A percentile compares a stretch with the other conserved stretches of the same genome.
Evolutionary conservation across 1,284 basidiomycete genomes (phyloP).

Genomic region (Serendipita sp.): DNA sequence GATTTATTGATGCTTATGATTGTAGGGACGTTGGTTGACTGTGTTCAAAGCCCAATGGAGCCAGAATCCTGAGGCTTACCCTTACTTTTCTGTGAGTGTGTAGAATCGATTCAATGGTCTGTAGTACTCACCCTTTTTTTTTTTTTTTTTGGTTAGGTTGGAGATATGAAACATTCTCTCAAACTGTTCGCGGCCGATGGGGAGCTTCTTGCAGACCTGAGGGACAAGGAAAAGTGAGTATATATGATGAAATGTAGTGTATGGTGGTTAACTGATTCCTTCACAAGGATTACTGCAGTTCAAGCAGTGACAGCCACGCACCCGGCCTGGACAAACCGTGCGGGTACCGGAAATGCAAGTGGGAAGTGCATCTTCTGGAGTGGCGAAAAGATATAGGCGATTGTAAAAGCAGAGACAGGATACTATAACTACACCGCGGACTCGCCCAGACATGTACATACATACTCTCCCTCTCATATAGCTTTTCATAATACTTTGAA

Average conservation of each 20-base stretch:
- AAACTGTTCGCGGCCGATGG: conserved; percentile 60
- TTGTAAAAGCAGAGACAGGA: too few species aligned
- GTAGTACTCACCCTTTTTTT: neutral
- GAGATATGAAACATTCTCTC: conserved; percentile 59
- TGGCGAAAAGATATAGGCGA: neutral
- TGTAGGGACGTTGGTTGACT: conserved; percentile 64
- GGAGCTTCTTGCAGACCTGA: conserved; percentile 44
- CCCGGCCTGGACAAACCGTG: conserved; percentile 54
- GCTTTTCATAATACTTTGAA: too few species aligned
- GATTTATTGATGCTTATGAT: neutral
- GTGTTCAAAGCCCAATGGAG: conserved; percentile 61
- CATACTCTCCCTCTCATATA: too few species aligned
- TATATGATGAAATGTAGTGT: neutral
- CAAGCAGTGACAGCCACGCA: conserved; percentile 80
- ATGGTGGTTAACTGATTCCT: conserved; percentile 2
- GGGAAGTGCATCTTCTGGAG: conserved; percentile 65
- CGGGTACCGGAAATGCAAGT: conserved; percentile 58
- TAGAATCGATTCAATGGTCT: neutral
- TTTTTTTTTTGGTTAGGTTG: conserved; percentile 33
- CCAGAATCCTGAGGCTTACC: conserved; percentile 58
- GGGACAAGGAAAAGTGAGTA: conserved; percentile 40
- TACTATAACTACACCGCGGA: too few species aligned
- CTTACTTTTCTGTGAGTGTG: conserved; percentile 56
- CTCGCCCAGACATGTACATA: too few species aligned
- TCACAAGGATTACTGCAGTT: conserved; percentile 50